Evolutionary conservation across 257 asterid species (phyloP), one percentile per base, ranked within the genome.

Genomic region (Agastache rugosa): DNA sequence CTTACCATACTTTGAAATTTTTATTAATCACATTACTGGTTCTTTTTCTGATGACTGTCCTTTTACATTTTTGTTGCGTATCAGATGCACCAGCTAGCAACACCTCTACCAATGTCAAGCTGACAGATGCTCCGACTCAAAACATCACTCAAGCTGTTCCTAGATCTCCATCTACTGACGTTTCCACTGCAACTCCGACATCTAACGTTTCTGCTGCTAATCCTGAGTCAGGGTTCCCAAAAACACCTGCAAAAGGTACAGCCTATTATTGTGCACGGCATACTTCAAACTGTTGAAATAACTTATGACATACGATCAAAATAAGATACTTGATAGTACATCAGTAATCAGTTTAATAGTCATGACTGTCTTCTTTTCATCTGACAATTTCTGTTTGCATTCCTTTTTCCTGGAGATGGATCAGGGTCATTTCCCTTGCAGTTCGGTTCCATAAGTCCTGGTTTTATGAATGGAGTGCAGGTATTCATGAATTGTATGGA

Each of bases 401-500:
- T 73, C 31, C 31, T 58, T 77, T 84, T 79, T 82, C 80, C 90
- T 68, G 97, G 81, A 74, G 97, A 87, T 74, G 84, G 85, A 69
- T 75, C 96, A 12, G 81, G 51, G 80, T 77, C 96, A 42, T 85
- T 89, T 82, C 84, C 96, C 41, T 81, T 92, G 74, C 99, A 94
- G 81, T 94, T 94, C 84, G 99, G 99, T 65, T 84, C 99, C 70
- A 85, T 92, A 74, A 94, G 86, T 81, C 98, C 97, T 62, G 89
- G 96, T 69, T 71, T 83, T 54, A 81, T 94, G 91, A 87, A 89
- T 69, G 98, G 88, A 37, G 80, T 92, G 83, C 97, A 92, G 96
- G 98, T 94, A 83, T 45, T 22, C 22, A 34, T 48, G 17, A 15
- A 19, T 68, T 75, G 61, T 78, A 19, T 39, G 69, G 34, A 19